phyloP scores from a whole-genome alignment of 1,139 yeast genomes.

The Tardiomyces depauwii region DNA sequence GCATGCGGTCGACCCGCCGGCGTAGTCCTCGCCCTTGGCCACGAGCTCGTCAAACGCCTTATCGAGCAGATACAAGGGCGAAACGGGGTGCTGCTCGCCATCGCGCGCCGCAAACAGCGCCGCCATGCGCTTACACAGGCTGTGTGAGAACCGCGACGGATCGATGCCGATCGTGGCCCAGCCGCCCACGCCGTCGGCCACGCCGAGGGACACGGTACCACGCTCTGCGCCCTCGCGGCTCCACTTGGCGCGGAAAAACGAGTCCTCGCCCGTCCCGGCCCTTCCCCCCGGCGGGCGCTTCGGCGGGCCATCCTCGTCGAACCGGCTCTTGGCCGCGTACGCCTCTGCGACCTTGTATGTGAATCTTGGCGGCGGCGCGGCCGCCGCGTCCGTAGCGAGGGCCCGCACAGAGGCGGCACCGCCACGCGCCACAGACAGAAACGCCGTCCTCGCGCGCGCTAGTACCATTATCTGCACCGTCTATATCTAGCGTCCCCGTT shows the following conservation, averaged over 20 bases:
- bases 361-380: constrained; percentile 15
- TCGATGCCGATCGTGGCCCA: constrained; percentile 92
- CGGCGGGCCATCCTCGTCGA: constrained; percentile 1
- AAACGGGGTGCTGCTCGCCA: constrained; percentile 6
- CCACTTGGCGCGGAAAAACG: constrained; percentile 45
- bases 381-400: neutral
- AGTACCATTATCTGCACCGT: too few species aligned
- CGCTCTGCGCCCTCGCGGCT: constrained; percentile 24
- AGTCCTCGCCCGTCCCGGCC: constrained; percentile 67
- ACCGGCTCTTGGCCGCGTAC: constrained; percentile 5
- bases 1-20: constrained; percentile 96
- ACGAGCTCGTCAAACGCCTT: constrained; percentile 45
- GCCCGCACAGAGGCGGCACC: too few species aligned
- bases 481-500: too few species aligned
- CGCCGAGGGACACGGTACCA: constrained; percentile 61
- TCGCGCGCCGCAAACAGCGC: constrained; percentile 7
- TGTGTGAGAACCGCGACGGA: constrained; percentile 36
- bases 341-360: constrained; percentile 15
- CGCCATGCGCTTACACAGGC: constrained; percentile 25
- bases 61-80: constrained; percentile 43
- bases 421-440: too few species aligned
- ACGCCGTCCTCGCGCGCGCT: too few species aligned
- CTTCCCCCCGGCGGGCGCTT: constrained; percentile 1
- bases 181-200: constrained; percentile 97
- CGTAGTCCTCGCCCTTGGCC: constrained; percentile 51